Base-by-base conservation (phyloP, 441 rosid species). In the Populus hybrid region DNA sequence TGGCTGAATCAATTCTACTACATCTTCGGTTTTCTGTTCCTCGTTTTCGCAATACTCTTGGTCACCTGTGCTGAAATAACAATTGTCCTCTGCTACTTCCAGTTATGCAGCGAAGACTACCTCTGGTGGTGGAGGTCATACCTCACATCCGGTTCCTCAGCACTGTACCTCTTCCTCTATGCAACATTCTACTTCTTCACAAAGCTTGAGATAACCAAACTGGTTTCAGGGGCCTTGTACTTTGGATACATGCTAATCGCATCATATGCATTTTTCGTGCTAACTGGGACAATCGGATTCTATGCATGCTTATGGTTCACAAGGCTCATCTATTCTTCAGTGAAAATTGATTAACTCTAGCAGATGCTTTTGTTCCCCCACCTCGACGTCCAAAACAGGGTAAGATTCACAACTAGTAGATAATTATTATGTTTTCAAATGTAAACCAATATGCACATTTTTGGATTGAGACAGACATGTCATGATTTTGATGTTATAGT, bases 81-180 rank as follows among this genome's bases (percentile, higher is more conserved):
- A 0, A 69, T 95, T 0, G 98, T 95, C 61, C 97, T 92, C 71
- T 95, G 98, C 88, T 95, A 95, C 87, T 95, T 95, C 84, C 99
- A 95, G 81, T 84, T 95, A 1, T 95, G 99, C 84, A 92, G 98
- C 35, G 99, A 95, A 85, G 99, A 95, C 86, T 94, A 95, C 77
- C 85, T 81, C 11, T 95, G 99, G 99, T 95, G 99, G 99, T 94
- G 99, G 99, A 89, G 97, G 67, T 90, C 99, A 18, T 95, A 94
- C 85, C 82, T 95, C 61, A 95, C 97, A 23, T 94, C 99, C 0
- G 99, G 99, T 68, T 92, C 99, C 61, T 94, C 99, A 0, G 98
- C 97, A 0, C 77, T 95, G 1, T 93, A 93, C 81, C 92, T 94
- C 74, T 95, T 94, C 88, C 93, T 94, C 67, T 95, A 94, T 12